phyloP scores from a whole-genome alignment of 2,329 filamentous ascomycete genomes.

The Podosphaera xanthii region DNA sequence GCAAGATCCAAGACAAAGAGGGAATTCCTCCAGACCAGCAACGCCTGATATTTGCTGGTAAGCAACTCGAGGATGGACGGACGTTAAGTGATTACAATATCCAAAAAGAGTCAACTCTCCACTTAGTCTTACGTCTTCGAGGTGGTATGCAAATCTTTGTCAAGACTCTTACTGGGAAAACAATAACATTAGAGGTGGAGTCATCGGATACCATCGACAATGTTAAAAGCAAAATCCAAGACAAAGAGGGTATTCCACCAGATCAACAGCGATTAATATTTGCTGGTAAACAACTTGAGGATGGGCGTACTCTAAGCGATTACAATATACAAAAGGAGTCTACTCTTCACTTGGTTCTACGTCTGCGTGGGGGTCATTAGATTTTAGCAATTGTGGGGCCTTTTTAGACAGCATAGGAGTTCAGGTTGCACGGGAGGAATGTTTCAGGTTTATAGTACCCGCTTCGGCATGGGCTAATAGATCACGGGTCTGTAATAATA shows the following conservation, averaged over 20 bases:
- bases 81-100: conserved; percentile 81
- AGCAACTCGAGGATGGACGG: conserved; percentile 52
- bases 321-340: conserved; percentile 74
- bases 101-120: conserved; percentile 53
- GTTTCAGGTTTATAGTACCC: no score
- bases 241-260: conserved; percentile 48
- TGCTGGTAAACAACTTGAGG: conserved; percentile 49
- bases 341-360: conserved; percentile 46
- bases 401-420: no score
- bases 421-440: no score
- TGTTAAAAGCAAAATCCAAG: conserved; percentile 49
- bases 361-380: conserved; percentile 42
- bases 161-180: conserved; percentile 48
- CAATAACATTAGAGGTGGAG: conserved; percentile 46
- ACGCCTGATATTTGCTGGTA: conserved; percentile 46
- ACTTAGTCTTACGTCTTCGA: conserved; percentile 47
- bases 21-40: conserved; percentile 50
- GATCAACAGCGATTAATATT: conserved; percentile 50
- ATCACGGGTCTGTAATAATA: no score
- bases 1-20: conserved; percentile 51
- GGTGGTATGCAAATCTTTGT: conserved; percentile 56
- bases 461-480: no score
- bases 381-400: background rate
- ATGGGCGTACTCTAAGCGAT: conserved; percentile 54
- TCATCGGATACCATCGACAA: conserved; percentile 48